Evolutionary conservation across 78 protist genomes (phyloP).

Genomic region (Thecamonas trahens): DNA sequence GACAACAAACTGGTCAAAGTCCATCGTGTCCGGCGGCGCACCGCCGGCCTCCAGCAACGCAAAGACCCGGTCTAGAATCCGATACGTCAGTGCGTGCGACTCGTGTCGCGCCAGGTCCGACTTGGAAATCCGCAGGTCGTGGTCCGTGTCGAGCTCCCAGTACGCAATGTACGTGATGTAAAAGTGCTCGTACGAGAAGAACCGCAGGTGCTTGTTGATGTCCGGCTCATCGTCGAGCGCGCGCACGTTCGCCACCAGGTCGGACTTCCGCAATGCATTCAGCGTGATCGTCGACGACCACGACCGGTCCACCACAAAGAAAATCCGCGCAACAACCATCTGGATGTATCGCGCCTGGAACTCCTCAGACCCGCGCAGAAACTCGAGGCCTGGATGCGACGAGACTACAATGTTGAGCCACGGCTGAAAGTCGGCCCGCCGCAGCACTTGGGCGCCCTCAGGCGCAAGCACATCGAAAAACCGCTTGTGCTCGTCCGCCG

Average conservation of each 20-base stretch:
- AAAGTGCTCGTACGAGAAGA: constrained; percentile 89
- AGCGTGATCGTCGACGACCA: constrained; percentile 39
- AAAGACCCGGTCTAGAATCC: constrained; percentile 48
- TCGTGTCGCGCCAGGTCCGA: constrained; percentile 43
- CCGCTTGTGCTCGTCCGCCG: too few relatives aligned
- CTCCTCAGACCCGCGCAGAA: constrained; percentile 64
- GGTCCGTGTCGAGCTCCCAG: constrained; percentile 92
- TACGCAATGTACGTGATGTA: constrained; percentile 89
- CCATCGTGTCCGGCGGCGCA: constrained; percentile 1
- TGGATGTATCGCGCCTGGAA: constrained; percentile 75
- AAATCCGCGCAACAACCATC: constrained; percentile 69
- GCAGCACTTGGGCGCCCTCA: too few relatives aligned
- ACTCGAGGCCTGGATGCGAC: constrained; percentile 80
- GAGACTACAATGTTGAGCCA: too few relatives aligned
- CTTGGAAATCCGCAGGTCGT: constrained; percentile 53
- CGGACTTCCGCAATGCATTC: constrained; percentile 28
- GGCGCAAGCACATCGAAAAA: too few relatives aligned
- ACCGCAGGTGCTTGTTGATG: constrained; percentile 49
- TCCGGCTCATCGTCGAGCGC: constrained; percentile 53
- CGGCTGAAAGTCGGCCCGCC: too few relatives aligned
- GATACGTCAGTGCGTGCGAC: constrained; percentile 16
- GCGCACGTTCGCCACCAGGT: constrained; percentile 25
- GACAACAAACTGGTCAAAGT: constrained; percentile 52
- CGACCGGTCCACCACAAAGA: constrained; percentile 43
- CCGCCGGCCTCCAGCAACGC: neutral